phyloP scores from a whole-genome alignment of 345 rosid species.

The Eucalyptus pauciflora region DNA sequence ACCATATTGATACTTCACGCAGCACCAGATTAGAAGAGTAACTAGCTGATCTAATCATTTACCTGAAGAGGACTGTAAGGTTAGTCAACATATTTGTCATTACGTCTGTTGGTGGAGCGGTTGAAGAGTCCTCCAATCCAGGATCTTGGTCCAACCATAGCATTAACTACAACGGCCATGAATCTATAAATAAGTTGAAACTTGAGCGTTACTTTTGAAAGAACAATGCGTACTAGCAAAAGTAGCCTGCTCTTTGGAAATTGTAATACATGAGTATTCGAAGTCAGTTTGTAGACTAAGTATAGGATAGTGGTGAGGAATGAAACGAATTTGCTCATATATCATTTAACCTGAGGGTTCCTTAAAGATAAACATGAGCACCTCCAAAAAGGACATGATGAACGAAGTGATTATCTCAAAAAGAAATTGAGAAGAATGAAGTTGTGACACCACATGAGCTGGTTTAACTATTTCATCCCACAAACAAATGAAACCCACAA shows the following conservation, averaged over 20 bases:
- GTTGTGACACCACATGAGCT: not conserved
- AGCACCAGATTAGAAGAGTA: not conserved
- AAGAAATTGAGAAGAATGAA: not conserved
- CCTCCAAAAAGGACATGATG: not conserved
- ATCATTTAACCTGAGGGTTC: not conserved
- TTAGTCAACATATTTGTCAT: conserved; percentile 35
- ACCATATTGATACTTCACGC: not conserved
- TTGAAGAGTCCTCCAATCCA: conserved; percentile 87
- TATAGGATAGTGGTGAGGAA: not conserved
- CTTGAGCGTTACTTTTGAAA: not conserved
- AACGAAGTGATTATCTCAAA: not conserved
- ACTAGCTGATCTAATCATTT: not conserved
- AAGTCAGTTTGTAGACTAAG: not conserved
- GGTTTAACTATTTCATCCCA: not conserved
- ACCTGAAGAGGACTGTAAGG: conserved; percentile 68
- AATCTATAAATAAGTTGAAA: not conserved
- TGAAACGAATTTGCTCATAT: not conserved
- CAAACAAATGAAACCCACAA: not conserved
- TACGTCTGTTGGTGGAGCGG: conserved; percentile 42
- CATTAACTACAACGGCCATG: conserved; percentile 37
- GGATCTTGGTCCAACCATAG: conserved; percentile 88
- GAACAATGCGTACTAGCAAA: not conserved
- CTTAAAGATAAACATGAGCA: not conserved
- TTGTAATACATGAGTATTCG: not conserved
- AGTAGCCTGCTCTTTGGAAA: not conserved